A percentile compares a stretch with the other conserved stretches of the same genome.
Conservation (phyloP, 164 flowering plant species). For the Magnolia kwangsiensis region DNA sequence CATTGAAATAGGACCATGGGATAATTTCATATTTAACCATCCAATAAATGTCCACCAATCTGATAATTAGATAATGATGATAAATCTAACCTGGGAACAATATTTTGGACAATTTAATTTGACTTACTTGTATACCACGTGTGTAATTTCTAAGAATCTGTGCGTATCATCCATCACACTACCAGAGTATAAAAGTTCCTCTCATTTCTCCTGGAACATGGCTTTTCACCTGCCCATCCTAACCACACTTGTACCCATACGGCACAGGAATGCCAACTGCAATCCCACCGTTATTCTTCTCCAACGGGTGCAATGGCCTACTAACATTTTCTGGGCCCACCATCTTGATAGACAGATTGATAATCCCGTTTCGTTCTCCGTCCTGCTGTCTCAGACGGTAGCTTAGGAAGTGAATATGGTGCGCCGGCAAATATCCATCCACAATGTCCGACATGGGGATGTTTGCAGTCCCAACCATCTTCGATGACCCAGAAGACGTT, state of each 20-base stretch:
- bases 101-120: no score
- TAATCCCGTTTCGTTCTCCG: neutral
- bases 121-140: no score
- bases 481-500: neutral
- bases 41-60: no score
- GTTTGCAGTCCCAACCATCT: neutral
- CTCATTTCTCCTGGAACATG: no score
- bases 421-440: neutral
- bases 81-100: no score
- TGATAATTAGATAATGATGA: no score
- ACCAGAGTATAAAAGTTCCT: no score
- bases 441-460: conserved; percentile 1
- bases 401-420: neutral
- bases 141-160: no score
- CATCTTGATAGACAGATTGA: neutral
- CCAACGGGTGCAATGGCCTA: neutral
- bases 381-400: neutral
- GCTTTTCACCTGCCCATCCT: neutral
- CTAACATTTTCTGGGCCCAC: neutral
- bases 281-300: neutral
- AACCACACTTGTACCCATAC: neutral
- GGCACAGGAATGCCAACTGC: neutral
- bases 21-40: no score
- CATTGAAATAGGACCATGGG: no score
- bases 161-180: no score